These are phyloP conservation scores for Massariosphaeria phaeospora DNA, from an alignment of 495 filamentous ascomycete genomes.

Conservation along the genomic window DNA sequence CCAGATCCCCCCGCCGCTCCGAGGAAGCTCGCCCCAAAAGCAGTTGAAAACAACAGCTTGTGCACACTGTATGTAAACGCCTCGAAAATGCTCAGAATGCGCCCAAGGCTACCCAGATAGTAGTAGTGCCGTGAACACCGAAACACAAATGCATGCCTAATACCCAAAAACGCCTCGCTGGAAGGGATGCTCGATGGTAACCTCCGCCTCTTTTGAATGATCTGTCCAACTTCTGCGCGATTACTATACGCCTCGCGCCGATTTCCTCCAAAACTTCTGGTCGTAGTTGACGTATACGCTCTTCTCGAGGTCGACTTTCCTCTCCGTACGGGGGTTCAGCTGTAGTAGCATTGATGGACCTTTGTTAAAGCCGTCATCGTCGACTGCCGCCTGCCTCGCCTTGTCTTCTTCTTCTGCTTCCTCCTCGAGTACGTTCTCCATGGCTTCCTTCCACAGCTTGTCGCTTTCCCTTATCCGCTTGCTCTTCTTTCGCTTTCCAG, in stretches of 20 bases:
- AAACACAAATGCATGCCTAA: too few relatives aligned
- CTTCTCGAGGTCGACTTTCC: constrained; percentile 22
- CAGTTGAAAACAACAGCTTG: not conserved
- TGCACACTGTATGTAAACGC: not conserved
- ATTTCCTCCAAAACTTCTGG: constrained; percentile 35
- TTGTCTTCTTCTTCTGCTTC: constrained; percentile 32
- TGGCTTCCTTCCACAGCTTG: constrained; percentile 33
- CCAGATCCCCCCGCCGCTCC: too few relatives aligned
- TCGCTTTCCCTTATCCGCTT: constrained; percentile 19
- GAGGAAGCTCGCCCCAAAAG: too few relatives aligned
- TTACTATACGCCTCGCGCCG: constrained; percentile 5
- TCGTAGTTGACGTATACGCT: constrained; percentile 40
- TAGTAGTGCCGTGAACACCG: too few relatives aligned
- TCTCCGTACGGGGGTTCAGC: not conserved
- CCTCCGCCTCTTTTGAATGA: not conserved
- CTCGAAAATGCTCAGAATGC: constrained; percentile 1
- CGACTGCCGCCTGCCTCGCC: not conserved
- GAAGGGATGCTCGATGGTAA: too few relatives aligned
- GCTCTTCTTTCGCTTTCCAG: constrained; percentile 11
- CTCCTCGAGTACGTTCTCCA: constrained; percentile 38
- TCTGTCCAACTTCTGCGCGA: too few relatives aligned
- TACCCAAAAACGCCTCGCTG: too few relatives aligned
- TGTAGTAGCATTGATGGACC: not conserved
- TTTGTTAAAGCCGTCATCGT: constrained; percentile 8
- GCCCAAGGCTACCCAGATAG: not conserved